phyloP scores from a whole-genome alignment of 805 yeast genomes.

The Ogataea paradorogensis region DNA sequence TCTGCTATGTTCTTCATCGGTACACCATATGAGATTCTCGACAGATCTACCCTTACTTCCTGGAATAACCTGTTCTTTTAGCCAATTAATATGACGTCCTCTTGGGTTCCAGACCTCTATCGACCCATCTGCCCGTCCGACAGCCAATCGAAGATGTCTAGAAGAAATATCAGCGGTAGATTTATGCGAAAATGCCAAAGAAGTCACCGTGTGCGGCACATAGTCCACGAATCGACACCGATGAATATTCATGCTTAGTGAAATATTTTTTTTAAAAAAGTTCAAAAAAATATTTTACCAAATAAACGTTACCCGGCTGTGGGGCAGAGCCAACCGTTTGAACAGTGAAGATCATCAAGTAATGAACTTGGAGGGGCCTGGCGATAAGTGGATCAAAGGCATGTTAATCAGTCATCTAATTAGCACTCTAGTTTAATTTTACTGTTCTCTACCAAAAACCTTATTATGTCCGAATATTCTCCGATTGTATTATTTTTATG shows the following conservation, averaged over 20 bases:
- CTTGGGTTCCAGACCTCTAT: conserved; percentile 92
- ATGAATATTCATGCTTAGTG: conserved; percentile 63
- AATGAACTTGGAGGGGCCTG: no score
- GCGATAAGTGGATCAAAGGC: no score
- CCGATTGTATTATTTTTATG: conserved; percentile 7
- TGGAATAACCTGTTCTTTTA: conserved; percentile 65
- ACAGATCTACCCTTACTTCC: conserved; percentile 84
- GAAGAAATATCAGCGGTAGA: conserved; percentile 47
- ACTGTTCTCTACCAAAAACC: no score
- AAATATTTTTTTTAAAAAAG: conserved; percentile 5
- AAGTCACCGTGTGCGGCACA: conserved; percentile 79
- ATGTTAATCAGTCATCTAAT: neutral
- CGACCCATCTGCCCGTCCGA: conserved; percentile 92
- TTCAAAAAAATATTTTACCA: neutral
- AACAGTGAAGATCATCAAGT: no score
- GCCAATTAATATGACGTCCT: conserved; percentile 60
- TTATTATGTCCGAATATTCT: conserved; percentile 3
- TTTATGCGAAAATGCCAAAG: conserved; percentile 70
- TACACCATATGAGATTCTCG: conserved; percentile 86
- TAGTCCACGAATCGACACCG: conserved; percentile 90
- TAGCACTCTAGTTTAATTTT: no score
- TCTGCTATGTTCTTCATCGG: conserved; percentile 49
- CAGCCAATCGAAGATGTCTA: conserved; percentile 70
- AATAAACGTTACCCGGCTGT: conserved; percentile 4
- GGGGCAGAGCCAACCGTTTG: neutral